Evolutionary conservation across 305 asterid species (phyloP).

Genomic region (Rubia occidens): DNA sequence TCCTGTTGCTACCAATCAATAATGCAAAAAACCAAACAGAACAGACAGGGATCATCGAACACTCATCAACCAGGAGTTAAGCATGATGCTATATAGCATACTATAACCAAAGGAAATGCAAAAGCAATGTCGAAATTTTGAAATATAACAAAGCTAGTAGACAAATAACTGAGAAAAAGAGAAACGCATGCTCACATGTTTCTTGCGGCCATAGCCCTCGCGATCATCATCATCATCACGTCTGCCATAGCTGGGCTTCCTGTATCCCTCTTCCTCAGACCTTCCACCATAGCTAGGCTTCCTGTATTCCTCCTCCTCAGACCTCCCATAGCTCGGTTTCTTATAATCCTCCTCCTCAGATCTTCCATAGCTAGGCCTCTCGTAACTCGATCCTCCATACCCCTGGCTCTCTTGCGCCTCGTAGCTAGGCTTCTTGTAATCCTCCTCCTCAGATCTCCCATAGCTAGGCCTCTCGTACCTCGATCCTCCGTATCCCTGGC

Average conservation of each 20-base stretch:
- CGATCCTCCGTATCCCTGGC: conserved; percentile 26
- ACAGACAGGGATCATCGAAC: too few species aligned
- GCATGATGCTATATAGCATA: too few species aligned
- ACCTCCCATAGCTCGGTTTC: conserved; percentile 30
- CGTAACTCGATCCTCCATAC: conserved; percentile 26
- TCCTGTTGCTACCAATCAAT: too few species aligned
- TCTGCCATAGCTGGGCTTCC: conserved; percentile 23
- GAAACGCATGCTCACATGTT: conserved; percentile 27
- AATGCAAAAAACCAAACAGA: too few species aligned
- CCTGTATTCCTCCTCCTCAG: conserved; percentile 8
- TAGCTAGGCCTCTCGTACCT: conserved; percentile 51
- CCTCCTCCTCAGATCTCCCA: conserved; percentile 68
- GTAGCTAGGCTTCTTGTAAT: conserved; percentile 24
- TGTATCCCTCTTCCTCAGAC: conserved; percentile 10
- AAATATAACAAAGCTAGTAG: too few species aligned
- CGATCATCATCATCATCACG: conserved; percentile 16
- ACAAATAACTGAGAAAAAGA: too few species aligned
- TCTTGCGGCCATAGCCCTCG: conserved; percentile 41
- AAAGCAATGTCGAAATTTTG: too few species aligned
- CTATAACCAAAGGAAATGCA: too few species aligned
- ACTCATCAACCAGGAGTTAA: too few species aligned
- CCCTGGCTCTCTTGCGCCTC: conserved; percentile 26
- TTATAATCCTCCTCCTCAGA: conserved; percentile 50
- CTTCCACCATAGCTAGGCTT: conserved; percentile 28
- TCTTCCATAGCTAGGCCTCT: conserved; percentile 65